These are phyloP conservation scores for Chenopodium berlandieri DNA, from an alignment of 148 eudicot species.

Conservation along the genomic window DNA sequence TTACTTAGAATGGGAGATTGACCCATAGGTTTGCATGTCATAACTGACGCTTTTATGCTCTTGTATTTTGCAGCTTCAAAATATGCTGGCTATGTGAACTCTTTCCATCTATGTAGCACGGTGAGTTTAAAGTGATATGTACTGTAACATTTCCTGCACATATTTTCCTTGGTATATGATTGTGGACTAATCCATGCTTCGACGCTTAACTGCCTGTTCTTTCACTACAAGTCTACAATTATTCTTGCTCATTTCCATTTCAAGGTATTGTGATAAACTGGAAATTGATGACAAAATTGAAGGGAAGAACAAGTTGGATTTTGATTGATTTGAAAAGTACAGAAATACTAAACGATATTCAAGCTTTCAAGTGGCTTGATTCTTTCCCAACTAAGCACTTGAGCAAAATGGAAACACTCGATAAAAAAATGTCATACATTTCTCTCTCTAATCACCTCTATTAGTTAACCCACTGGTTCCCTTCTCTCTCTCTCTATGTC, in stretches of 20 bases:
- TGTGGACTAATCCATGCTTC: neutral
- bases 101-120: constrained; percentile 92
- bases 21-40: neutral
- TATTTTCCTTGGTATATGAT: neutral
- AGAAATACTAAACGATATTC: too few relatives aligned
- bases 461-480: too few relatives aligned
- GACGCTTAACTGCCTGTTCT: neutral
- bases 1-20: neutral
- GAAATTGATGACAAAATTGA: too few relatives aligned
- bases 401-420: too few relatives aligned
- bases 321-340: too few relatives aligned
- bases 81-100: constrained; percentile 83
- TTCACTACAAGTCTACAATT: neutral
- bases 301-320: too few relatives aligned
- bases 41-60: neutral
- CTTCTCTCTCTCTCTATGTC: too few relatives aligned
- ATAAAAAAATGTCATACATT: too few relatives aligned
- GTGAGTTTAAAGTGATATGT: constrained; percentile 38
- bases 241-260: neutral
- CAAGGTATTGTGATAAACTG: neutral
- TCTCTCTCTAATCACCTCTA: too few relatives aligned
- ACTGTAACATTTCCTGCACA: neutral
- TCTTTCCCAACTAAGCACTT: too few relatives aligned
- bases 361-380: too few relatives aligned
- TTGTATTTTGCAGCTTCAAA: constrained; percentile 72